Percentiles rank a stretch among this genome's conserved stretches.
Conservation (phyloP, 371 early-diverging fungal species). For the Basidiobolus heterosporus region DNA sequence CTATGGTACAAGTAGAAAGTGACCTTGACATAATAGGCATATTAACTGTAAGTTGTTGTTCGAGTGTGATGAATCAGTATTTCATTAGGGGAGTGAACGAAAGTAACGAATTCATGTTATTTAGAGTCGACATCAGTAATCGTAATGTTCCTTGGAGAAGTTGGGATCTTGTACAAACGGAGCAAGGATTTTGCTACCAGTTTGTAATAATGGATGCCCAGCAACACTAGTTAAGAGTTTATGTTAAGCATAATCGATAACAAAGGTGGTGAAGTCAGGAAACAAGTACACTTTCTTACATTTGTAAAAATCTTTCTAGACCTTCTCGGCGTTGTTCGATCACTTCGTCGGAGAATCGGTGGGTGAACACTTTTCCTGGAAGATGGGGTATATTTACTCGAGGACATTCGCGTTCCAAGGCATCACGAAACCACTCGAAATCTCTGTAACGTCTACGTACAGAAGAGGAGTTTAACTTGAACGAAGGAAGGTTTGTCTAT, state of each 20-base stretch:
- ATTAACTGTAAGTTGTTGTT: too few relatives aligned
- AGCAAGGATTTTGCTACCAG: constrained; percentile 84
- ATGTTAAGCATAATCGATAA: background rate
- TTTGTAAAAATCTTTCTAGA: constrained; percentile 86
- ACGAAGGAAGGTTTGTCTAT: constrained; percentile 92
- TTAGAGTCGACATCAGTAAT: constrained; percentile 21
- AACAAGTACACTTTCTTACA: constrained; percentile 54
- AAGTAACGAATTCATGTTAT: too few relatives aligned
- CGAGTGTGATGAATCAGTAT: too few relatives aligned
- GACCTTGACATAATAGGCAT: too few relatives aligned
- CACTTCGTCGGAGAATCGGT: constrained; percentile 84
- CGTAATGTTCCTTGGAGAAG: constrained; percentile 59
- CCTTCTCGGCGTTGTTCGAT: constrained; percentile 83
- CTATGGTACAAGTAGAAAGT: too few relatives aligned
- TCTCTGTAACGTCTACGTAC: constrained; percentile 92
- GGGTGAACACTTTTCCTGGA: constrained; percentile 93
- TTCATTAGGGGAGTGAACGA: too few relatives aligned
- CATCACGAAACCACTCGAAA: constrained; percentile 94
- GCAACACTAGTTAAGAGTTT: constrained; percentile 42
- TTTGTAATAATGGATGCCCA: constrained; percentile 93
- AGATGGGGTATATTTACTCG: constrained; percentile 89
- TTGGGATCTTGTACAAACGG: constrained; percentile 89
- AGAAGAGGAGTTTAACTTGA: constrained; percentile 66
- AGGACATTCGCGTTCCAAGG: constrained; percentile 73
- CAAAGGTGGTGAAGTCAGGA: background rate